phyloP scores from a whole-genome alignment of 1,284 basidiomycete species.

The Butyriboletus appendiculatus region DNA sequence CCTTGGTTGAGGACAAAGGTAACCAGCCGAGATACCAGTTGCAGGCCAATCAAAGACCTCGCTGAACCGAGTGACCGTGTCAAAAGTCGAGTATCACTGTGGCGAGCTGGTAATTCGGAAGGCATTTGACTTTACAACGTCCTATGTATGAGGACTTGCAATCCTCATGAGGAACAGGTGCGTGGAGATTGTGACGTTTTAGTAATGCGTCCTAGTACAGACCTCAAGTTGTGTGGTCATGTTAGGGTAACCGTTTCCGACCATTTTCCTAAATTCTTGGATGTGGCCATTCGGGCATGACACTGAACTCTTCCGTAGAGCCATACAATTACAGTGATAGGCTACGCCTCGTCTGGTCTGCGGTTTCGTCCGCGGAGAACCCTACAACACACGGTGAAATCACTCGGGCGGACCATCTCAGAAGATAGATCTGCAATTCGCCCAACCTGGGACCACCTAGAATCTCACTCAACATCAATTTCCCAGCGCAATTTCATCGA shows the following conservation, averaged over 20 bases:
- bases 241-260: conserved; percentile 15
- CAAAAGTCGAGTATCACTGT: conserved; percentile 32
- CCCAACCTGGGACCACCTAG: background rate
- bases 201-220: too few relatives aligned
- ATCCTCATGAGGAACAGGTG: conserved; percentile 5
- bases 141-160: conserved; percentile 4
- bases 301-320: background rate
- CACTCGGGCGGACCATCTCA: background rate
- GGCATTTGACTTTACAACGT: conserved; percentile 14
- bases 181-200: background rate
- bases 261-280: background rate
- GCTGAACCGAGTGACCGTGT: conserved; percentile 58
- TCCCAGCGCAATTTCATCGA: background rate
- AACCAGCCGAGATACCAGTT: conserved; percentile 79
- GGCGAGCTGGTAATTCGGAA: background rate
- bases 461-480: background rate
- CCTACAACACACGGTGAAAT: background rate
- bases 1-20: conserved; percentile 91
- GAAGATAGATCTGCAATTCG: conserved; percentile 1
- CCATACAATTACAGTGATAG: background rate
- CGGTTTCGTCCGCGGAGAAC: conserved; percentile 4
- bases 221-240: conserved; percentile 23
- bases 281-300: too few relatives aligned
- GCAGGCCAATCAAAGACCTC: conserved; percentile 83
- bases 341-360: background rate